Conservation (phyloP, 306 rosid species). For the Lablab purpureus region DNA sequence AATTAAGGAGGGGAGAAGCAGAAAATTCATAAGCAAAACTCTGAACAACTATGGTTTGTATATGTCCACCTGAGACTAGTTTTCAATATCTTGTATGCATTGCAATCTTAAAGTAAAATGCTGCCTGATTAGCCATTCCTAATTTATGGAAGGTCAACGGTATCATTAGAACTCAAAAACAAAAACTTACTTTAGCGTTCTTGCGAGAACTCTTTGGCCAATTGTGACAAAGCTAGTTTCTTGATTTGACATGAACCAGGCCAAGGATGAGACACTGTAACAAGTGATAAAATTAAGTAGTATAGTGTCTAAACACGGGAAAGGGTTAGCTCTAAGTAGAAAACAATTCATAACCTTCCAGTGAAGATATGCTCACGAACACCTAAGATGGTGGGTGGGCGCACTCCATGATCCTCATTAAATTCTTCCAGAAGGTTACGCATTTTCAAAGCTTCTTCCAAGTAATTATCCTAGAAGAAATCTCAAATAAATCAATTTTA, state of each 20-base stretch:
- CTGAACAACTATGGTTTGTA: slow-evolving; percentile 21
- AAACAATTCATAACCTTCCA: slow-evolving; percentile 73
- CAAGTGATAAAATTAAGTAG: slow-evolving; percentile 37
- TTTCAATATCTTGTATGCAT: neutral
- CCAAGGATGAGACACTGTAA: slow-evolving; percentile 95
- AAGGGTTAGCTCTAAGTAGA: slow-evolving; percentile 24
- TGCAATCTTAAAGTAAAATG: slow-evolving; percentile 26
- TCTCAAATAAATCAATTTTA: slow-evolving; percentile 39
- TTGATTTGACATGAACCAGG: slow-evolving; percentile 99
- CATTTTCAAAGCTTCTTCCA: slow-evolving; percentile 98
- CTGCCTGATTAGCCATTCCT: slow-evolving; percentile 29
- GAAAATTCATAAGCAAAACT: slow-evolving; percentile 27
- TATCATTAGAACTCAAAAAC: slow-evolving; percentile 32
- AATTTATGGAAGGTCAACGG: slow-evolving; percentile 5
- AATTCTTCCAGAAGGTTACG: slow-evolving; percentile 98
- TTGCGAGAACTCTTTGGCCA: slow-evolving; percentile 97
- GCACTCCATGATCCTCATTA: slow-evolving; percentile 90
- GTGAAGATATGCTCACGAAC: slow-evolving; percentile 98
- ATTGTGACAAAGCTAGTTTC: slow-evolving; percentile 96
- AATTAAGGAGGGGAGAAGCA: slow-evolving; percentile 27
- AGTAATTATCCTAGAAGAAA: slow-evolving; percentile 81
- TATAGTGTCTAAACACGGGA: slow-evolving; percentile 18
- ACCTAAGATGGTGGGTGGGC: slow-evolving; percentile 89
- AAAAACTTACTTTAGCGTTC: slow-evolving; percentile 84
- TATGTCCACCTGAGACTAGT: slow-evolving; percentile 23